Evolutionary conservation across 164 flowering plant species (phyloP).

Genomic region (Berberis thunbergii): DNA sequence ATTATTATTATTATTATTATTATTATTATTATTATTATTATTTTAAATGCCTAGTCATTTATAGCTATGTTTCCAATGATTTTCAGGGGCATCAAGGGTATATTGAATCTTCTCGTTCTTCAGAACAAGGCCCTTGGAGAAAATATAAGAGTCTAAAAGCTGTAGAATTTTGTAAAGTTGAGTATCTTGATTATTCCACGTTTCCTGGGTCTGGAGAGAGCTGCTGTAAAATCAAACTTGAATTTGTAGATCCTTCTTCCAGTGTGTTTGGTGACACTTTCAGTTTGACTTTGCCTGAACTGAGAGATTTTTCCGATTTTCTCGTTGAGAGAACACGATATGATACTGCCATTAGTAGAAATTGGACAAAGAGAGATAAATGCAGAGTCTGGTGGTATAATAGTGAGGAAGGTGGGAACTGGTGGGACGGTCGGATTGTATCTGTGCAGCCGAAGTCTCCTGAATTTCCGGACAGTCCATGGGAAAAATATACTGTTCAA

Average conservation of each 20-base stretch:
- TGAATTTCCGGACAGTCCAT: constrained; percentile 91
- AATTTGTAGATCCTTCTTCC: constrained; percentile 61
- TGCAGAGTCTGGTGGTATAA: constrained; percentile 97
- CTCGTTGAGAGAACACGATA: constrained; percentile 77
- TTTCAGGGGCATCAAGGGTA: constrained; percentile 88
- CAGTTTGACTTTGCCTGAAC: constrained; percentile 71
- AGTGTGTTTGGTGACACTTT: constrained; percentile 39
- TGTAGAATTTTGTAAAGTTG: constrained; percentile 77
- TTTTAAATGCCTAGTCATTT: background rate
- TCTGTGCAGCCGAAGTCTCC: constrained; percentile 48
- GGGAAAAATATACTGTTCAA: constrained; percentile 71
- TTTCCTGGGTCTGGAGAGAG: constrained; percentile 78
- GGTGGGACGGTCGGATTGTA: constrained; percentile 87
- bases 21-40: background rate
- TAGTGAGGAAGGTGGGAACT: constrained; percentile 66
- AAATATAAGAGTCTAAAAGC: constrained; percentile 47
- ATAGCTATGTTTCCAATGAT: background rate
- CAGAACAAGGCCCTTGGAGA: constrained; percentile 61
- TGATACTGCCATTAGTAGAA: constrained; percentile 65
- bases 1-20: background rate
- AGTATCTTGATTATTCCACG: constrained; percentile 53
- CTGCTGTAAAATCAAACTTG: constrained; percentile 81
- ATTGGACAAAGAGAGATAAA: constrained; percentile 76
- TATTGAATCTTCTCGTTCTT: constrained; percentile 18
- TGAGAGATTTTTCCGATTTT: constrained; percentile 71